These are phyloP conservation scores for Reticulascus tulasneorum DNA, from an alignment of 2,329 filamentous ascomycete species.

Conservation along the genomic window DNA sequence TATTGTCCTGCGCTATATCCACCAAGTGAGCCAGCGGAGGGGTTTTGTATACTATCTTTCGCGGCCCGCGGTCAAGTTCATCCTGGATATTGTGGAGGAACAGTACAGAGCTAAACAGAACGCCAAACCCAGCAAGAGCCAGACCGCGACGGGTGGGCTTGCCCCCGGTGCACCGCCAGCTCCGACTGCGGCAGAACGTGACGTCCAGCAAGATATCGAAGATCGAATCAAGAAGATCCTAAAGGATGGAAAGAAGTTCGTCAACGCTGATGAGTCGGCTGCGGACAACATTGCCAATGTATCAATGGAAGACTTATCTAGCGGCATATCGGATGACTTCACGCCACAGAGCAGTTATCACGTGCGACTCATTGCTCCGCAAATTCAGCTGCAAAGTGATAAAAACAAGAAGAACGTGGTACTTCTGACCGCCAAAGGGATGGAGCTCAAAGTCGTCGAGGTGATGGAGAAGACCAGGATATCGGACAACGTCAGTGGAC, in stretches of 20 bases:
- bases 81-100: conserved; percentile 94
- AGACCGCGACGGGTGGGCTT: conserved; percentile 16
- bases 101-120: conserved; percentile 67
- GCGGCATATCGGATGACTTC: conserved; percentile 83
- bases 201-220: conserved; percentile 64
- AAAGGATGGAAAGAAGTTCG: conserved; percentile 77
- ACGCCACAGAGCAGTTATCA: conserved; percentile 91
- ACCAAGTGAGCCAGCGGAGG: conserved; percentile 91
- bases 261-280: conserved; percentile 60
- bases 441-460: conserved; percentile 96
- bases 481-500: conserved; percentile 86
- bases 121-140: conserved; percentile 22
- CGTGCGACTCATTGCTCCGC: conserved; percentile 88
- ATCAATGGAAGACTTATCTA: conserved; percentile 59
- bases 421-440: conserved; percentile 92
- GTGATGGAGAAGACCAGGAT: conserved; percentile 95
- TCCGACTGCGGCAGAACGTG: conserved; percentile 45
- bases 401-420: conserved; percentile 98
- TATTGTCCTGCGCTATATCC: conserved; percentile 93
- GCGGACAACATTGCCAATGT: conserved; percentile 26
- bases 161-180: conserved; percentile 26
- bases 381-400: conserved; percentile 97
- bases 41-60: conserved; percentile 99
- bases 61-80: conserved; percentile 92
- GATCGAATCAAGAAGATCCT: conserved; percentile 84